Evolutionary conservation across 495 filamentous ascomycete genomes (phyloP), one percentile per base, ranked within the genome.

Genomic region (Jackrogersella multiformis): DNA sequence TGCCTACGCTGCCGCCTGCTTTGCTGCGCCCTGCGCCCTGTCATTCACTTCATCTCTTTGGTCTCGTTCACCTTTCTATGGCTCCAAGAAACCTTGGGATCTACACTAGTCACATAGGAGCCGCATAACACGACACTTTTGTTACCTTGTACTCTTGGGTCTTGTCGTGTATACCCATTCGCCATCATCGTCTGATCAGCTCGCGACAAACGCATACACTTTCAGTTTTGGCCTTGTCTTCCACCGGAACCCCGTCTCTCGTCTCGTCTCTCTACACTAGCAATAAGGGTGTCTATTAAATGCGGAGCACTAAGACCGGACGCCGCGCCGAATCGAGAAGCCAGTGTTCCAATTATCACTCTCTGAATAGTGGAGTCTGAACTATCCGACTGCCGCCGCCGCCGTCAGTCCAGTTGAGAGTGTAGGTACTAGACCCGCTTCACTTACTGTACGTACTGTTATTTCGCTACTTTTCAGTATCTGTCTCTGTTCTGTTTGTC

Each of bases 291-390:
- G 30, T 51, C 13, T 59, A 38, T 45, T 35, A 10, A 36, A 28
- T 57, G 38, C 42, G 26, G 49, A 45, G 34, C 49, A 18, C 32
- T 49, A 13, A 35, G 34, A 53, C 63, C 52, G 58, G 65, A 20
- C 52, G 26, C 52, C 52, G 65, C 45, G 26, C 65, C 52, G 36
- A 54, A 59, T 59, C n/a, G 23, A 59, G 18, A 28, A 34, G 15
- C 46, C 20, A 34, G 20, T 36, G 55, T 58, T 16, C 23, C 49
- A 56, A 48, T 18, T 15, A 53, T 26, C 18, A 26, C 36, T 13
- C 20, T 63, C 23, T 42, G 2, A 64, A 55, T 45, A 53, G 61
- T 69, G 61, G 51, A 69, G 56, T 65, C 28, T 52, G 42, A 9
- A 57, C 56, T 36, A 26, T 51, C 49, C 52, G 56, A 57, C 61